Evolutionary conservation across 2,329 filamentous ascomycete species (phyloP), one percentile per base, ranked within the genome.

Genomic region (Penicillium paneum): DNA sequence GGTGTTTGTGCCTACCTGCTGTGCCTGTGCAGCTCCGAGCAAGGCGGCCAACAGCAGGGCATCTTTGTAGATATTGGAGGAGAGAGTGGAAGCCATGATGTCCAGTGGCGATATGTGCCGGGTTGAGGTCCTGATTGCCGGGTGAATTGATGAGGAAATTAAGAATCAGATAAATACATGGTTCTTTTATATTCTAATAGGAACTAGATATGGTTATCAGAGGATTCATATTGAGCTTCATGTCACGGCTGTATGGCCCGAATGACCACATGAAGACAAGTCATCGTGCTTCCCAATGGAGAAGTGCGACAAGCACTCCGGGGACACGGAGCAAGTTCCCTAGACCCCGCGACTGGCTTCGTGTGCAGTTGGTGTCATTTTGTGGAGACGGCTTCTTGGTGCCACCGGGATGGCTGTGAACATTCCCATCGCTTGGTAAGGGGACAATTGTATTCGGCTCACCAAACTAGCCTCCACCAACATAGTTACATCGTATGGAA

Each of bases 1-100:
- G 8, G 47, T 63, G 44, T 57, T 57, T 1, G 68, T 72, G 39
- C 70, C 70, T 47, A 50, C 69, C 56, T 71, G 70, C 59, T 72
- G 70, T 49, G 67, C 68, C 40, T 53, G 53, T 32, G 58, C 60
- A n/a, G 58, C 59, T 10, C 59, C 57, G 41, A 66, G 44, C 35
- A 71, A 55, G 46, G 64, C 57, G 41, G 65, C 64, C 41, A 71
- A 62, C 53, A 71, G 58, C 34, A 71, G 55, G 17, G 61, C 63
- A 42, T 60, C 64, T 60, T 66, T 65, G 61, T 67, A 58, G 61
- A 71, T 65, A 11, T 57, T 60, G 52, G 42, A 47, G 26, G 21
- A 57, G 53, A 50, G 39, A 63, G 43, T 31, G 49, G 58, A 60
- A 5, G 52, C 46, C 52, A 54, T 54, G 39, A 31, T 34, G 15